A percentile compares a stretch with the other conserved stretches of the same genome.
Evolutionary conservation across 257 asterid genomes (phyloP).

Genomic region (Solanum verrucosum): DNA sequence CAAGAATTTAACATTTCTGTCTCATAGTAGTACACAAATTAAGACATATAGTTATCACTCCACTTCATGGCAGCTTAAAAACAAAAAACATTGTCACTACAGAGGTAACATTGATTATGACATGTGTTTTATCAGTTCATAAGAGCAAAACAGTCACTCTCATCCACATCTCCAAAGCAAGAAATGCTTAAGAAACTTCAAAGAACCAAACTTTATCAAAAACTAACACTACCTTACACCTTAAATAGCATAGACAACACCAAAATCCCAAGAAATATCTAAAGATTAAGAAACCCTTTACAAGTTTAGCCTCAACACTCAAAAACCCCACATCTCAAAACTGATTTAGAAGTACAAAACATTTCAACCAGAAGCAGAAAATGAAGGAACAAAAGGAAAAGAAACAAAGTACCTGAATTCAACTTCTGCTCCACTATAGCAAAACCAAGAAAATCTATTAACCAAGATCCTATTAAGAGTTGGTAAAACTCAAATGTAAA

Average conservation of each 20-base stretch:
- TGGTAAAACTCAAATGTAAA: background rate
- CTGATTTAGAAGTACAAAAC: background rate
- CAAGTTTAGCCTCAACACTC: background rate
- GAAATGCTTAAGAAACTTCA: background rate
- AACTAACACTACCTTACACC: background rate
- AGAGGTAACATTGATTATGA: background rate
- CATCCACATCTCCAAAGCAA: background rate
- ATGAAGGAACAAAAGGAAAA: background rate
- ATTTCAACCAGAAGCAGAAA: slow-evolving; percentile 1
- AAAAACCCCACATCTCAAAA: slow-evolving; percentile 10
- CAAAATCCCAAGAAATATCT: background rate
- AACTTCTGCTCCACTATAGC: background rate
- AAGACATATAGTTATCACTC: background rate
- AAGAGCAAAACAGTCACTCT: background rate
- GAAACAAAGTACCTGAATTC: slow-evolving; percentile 3
- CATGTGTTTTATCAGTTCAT: background rate
- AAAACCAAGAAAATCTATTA: background rate
- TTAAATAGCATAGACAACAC: background rate
- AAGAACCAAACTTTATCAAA: slow-evolving; percentile 2
- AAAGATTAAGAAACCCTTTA: background rate
- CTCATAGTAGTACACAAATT: background rate
- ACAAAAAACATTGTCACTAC: background rate
- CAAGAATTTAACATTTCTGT: background rate
- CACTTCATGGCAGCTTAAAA: background rate
- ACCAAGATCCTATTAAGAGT: background rate